phyloP scores from a whole-genome alignment of 2,329 filamentous ascomycete genomes.

The Blastomyces parvus region DNA sequence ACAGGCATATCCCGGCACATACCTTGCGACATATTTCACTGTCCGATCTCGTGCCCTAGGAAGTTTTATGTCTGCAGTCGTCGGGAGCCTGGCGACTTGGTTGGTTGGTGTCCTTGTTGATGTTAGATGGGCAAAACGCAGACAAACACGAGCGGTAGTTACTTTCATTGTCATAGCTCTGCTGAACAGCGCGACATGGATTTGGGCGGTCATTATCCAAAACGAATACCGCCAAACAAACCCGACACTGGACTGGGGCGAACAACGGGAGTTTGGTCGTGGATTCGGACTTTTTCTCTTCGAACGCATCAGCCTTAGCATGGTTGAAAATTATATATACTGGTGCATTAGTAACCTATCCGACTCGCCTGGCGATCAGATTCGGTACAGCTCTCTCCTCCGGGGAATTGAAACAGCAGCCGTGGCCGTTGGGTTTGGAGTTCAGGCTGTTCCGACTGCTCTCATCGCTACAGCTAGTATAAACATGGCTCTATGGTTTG shows the following conservation, averaged over 20 bases:
- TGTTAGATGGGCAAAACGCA: conserved; percentile 31
- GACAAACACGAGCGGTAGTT: conserved; percentile 33
- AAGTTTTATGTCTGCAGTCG: conserved; percentile 31
- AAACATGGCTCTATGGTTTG: conserved; percentile 36
- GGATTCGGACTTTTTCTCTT: conserved; percentile 39
- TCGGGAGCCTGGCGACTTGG: conserved; percentile 34
- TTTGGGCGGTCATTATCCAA: conserved; percentile 41
- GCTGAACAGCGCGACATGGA: conserved; percentile 39
- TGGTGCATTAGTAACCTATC: conserved; percentile 41
- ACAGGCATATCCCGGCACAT: conserved; percentile 36
- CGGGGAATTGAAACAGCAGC: conserved; percentile 23
- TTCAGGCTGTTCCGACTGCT: conserved; percentile 37
- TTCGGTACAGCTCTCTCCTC: conserved; percentile 38
- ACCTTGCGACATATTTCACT: conserved; percentile 36
- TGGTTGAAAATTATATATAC: conserved; percentile 41
- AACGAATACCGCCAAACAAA: conserved; percentile 38
- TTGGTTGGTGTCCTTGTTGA: conserved; percentile 31
- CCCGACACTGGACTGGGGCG: conserved; percentile 38
- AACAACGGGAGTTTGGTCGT: conserved; percentile 33
- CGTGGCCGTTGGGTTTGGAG: conserved; percentile 31
- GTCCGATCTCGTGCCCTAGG: conserved; percentile 34
- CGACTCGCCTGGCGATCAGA: conserved; percentile 37
- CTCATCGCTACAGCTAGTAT: conserved; percentile 28
- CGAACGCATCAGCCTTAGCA: conserved; percentile 31
- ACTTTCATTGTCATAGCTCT: conserved; percentile 35